Evolutionary conservation across 1,284 basidiomycete genomes (phyloP), one percentile per base, ranked within the genome.

Genomic region (Neotropicomus parvogracilis): DNA sequence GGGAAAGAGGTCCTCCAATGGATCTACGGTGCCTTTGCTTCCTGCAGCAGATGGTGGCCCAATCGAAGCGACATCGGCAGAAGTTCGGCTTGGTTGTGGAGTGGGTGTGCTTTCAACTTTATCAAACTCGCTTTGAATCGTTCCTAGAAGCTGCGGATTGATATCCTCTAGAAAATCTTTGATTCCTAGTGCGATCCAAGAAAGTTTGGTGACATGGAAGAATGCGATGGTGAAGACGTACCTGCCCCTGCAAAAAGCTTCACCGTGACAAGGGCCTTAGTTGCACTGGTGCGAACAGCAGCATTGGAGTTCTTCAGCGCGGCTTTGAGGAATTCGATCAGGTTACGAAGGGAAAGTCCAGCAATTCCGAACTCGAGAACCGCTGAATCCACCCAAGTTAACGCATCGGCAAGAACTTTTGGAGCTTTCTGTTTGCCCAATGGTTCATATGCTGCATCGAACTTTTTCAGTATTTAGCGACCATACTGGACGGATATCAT

Each of bases 341-440:
- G 72, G 50, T 77, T 81, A 45, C 90, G 81, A 38, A 99, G 75
- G 2, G 91, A 84, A 14, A 99, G 67, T 9, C 95, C 95, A 14
- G 80, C 78, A 46, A 93, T 88, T 26, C 97, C 97, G 65, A 99
- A 99, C 49, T 98, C 97, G n/a, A 77, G 77, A 24, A 99, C 69
- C 11, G 88, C 85, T 48, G 84, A 80, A 53, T 95, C 93, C 49
- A 98, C 81, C 93, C 95, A 99, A 17, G 77, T 71, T 39, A 97
- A 68, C 0, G 94, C 87, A 65, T 99, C 97, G 0, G 95, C 94
- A 32, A 97, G 79, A 24, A 95, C 92, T 70, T 99, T 99, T 0
- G 95, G 95, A 0, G 97, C 97, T 67, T 99, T 99, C 65, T 93
- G 92, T 68, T 94, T 97, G 13, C 81, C 79, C 59, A 98, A 72